Percentiles rank a stretch among this genome's conserved stretches.
Conservation (phyloP, 164 flowering plant species). For the Nymphaea thermarum region DNA sequence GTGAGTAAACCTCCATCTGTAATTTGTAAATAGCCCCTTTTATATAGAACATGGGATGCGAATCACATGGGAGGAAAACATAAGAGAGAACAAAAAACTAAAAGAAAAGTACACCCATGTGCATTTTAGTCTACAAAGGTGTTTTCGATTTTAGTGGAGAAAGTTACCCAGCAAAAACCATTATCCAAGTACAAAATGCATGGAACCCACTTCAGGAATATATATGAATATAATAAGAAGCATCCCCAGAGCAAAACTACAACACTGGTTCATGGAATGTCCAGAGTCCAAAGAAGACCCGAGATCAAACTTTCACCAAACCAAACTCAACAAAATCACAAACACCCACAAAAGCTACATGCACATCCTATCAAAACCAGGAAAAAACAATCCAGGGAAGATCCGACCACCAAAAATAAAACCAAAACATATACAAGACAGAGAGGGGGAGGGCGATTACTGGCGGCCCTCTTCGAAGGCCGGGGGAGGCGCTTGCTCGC, state of each 20-base stretch:
- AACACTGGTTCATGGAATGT: not conserved
- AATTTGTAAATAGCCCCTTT: too few relatives aligned
- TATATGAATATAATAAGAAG: not conserved
- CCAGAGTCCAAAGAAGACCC: not conserved
- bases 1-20: too few relatives aligned
- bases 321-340: not conserved
- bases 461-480: slow-evolving; percentile 79
- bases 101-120: too few relatives aligned
- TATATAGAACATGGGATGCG: too few relatives aligned
- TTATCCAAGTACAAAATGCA: not conserved
- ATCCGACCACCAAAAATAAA: not conserved
- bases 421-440: not conserved
- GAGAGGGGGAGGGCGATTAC: slow-evolving; percentile 21
- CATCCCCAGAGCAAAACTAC: not conserved
- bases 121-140: too few relatives aligned
- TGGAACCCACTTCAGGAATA: not conserved
- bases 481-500: slow-evolving; percentile 63
- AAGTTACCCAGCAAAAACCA: too few relatives aligned
- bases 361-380: not conserved
- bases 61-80: too few relatives aligned
- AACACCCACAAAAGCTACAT: not conserved
- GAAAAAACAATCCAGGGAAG: not conserved
- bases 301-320: not conserved
- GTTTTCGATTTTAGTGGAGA: too few relatives aligned
- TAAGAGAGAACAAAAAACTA: too few relatives aligned